These are phyloP conservation scores for Botrytis pseudocinerea DNA, from an alignment of 2,329 filamentous ascomycete species.

Conservation along the genomic window DNA sequence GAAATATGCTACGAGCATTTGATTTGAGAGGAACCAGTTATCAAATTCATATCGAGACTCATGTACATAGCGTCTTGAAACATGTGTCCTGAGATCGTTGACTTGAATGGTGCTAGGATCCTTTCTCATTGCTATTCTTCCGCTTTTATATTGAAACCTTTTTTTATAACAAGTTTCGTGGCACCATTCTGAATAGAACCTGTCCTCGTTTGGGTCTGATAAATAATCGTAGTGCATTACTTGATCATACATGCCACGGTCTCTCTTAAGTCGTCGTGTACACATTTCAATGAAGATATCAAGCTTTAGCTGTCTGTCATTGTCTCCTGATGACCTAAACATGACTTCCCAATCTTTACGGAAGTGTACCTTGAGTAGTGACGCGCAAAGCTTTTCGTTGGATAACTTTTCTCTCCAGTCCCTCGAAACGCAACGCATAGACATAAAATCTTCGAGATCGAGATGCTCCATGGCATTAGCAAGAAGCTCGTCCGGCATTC, in stretches of 20 bases:
- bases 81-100: not conserved
- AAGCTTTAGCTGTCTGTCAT: not conserved
- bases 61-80: not conserved
- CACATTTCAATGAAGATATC: not conserved
- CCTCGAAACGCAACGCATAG: conserved; percentile 31
- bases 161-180: not conserved
- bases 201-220: not conserved
- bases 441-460: conserved; percentile 33
- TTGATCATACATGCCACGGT: conserved; percentile 3
- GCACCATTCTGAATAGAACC: not conserved
- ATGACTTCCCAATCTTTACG: conserved; percentile 17
- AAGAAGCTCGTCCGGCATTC: conserved; percentile 33
- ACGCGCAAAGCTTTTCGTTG: conserved; percentile 26
- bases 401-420: conserved; percentile 33
- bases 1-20: conserved; percentile 12
- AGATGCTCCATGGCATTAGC: conserved; percentile 29
- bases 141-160: conserved; percentile 1
- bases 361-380: conserved; percentile 30
- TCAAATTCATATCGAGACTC: not conserved
- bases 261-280: conserved; percentile 1
- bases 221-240: not conserved
- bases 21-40: not conserved
- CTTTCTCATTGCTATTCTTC: not conserved
- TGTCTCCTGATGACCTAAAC: not conserved
- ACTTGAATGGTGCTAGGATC: not conserved